Conservation (phyloP, 225 moss, liverwort and hornwort species). For the Polytrichum commune region DNA sequence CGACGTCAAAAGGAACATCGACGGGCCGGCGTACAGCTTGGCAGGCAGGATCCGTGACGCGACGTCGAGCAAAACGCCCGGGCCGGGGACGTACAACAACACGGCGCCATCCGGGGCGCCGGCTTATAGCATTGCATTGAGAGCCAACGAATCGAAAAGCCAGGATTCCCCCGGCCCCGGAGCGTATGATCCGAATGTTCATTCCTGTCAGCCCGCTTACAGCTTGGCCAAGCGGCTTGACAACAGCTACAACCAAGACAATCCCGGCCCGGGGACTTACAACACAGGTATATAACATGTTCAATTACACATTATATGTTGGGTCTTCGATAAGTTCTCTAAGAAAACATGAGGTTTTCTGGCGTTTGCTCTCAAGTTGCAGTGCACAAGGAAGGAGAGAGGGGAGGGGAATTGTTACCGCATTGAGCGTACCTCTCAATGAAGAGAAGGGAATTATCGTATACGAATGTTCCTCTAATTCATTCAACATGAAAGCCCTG, state of each 20-base stretch:
- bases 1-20: slow-evolving; percentile 22
- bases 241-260: slow-evolving; percentile 6
- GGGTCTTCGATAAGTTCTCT: too few species aligned
- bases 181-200: slow-evolving; percentile 35
- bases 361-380: too few species aligned
- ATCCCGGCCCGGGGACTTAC: slow-evolving; percentile 42
- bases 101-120: slow-evolving; percentile 37
- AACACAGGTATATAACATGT: background rate
- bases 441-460: too few species aligned
- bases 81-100: slow-evolving; percentile 46
- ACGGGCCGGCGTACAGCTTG: slow-evolving; percentile 54
- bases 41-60: slow-evolving; percentile 20
- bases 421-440: too few species aligned
- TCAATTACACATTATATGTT: too few species aligned
- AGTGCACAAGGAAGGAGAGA: too few species aligned
- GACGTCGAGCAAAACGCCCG: slow-evolving; percentile 31
- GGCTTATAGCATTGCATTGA: slow-evolving; percentile 48
- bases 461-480: too few species aligned
- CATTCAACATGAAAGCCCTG: too few species aligned
- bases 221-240: slow-evolving; percentile 56
- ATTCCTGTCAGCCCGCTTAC: slow-evolving; percentile 54
- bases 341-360: too few species aligned
- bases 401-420: too few species aligned
- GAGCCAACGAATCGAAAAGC: slow-evolving; percentile 8
- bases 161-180: slow-evolving; percentile 48